Evolutionary conservation across 305 asterid species (phyloP), one percentile per base, ranked within the genome.

Genomic region (Coffea humblotiana): DNA sequence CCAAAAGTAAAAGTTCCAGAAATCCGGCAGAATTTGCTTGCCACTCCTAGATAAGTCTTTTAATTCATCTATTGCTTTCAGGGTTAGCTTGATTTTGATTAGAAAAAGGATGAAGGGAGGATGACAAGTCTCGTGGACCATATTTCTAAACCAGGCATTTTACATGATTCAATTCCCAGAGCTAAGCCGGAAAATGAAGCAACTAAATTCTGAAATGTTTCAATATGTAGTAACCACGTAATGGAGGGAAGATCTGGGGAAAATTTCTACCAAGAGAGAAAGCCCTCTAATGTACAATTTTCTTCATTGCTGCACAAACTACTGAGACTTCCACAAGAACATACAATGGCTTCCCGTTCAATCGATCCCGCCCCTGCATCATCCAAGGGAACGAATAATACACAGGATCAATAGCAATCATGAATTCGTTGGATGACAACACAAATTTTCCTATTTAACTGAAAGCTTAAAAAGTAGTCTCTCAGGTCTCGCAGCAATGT

Each of bases 301-400:
- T 48, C 27, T 49, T 47, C 77, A 78, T 27, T 27, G 81, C 63
- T 58, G 74, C 78, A 63, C 76, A 72, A 49, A 68, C 87, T 85
- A 89, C 63, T 86, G 93, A 16, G 88, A 86, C 86, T 92, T 92
- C 94, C 87, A 92, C 93, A 61, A 92, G 97, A 72, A 90, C 95
- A 74, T 80, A 91, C 27, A 91, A 86, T 56, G 97, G 92, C 89
- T 91, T 92, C 69, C 94, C 93, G 25, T 90, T 88, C 86, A 92
- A 85, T 43, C 90, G 84, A 37, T 90, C 95, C 58, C 89, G 83
- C 29, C 97, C 97, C 97, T 92, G 75, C 77, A 84, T 45, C 54
- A 76, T 71, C 78, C 15, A 67, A 40, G 73, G 74, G n/a, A 19
- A 29, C 1, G 25, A 15, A 16, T 14, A 48, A 35, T 37, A 27